Percentiles rank a stretch among this genome's conserved stretches.
These are phyloP conservation scores for Trichoderma semiorbis DNA, from an alignment of 2,329 filamentous ascomycete species.

Conservation along the genomic window DNA sequence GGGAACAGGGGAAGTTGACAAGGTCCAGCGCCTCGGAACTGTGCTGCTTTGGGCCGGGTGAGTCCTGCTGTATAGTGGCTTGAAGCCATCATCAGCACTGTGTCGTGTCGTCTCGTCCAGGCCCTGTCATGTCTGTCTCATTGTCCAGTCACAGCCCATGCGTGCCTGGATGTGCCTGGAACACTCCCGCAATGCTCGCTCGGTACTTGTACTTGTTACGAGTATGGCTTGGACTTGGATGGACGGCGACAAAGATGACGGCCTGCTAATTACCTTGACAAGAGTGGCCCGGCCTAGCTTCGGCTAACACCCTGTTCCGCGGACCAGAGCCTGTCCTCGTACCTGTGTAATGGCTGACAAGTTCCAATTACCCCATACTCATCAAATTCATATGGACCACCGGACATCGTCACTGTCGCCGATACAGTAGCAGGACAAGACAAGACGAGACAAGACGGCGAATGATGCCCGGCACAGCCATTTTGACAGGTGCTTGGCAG, in stretches of 20 bases:
- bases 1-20: background rate
- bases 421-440: no score
- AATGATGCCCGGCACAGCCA: background rate
- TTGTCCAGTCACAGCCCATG: conserved; percentile 6
- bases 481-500: background rate
- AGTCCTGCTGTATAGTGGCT: background rate
- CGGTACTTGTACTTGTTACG: background rate
- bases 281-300: background rate
- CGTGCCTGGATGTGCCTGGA: conserved; percentile 17
- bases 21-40: background rate
- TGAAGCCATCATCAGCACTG: background rate
- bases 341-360: background rate
- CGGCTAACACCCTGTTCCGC: conserved; percentile 1
- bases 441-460: background rate
- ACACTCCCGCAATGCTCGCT: background rate
- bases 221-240: background rate
- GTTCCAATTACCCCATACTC: background rate
- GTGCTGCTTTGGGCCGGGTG: background rate
- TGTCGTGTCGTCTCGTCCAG: background rate
- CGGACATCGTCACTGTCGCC: background rate
- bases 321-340: background rate
- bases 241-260: background rate
- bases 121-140: background rate
- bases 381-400: background rate
- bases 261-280: background rate